Base-by-base conservation (phyloP, 768 basidiomycete genomes). In the Rhizopogon vulgaris region DNA sequence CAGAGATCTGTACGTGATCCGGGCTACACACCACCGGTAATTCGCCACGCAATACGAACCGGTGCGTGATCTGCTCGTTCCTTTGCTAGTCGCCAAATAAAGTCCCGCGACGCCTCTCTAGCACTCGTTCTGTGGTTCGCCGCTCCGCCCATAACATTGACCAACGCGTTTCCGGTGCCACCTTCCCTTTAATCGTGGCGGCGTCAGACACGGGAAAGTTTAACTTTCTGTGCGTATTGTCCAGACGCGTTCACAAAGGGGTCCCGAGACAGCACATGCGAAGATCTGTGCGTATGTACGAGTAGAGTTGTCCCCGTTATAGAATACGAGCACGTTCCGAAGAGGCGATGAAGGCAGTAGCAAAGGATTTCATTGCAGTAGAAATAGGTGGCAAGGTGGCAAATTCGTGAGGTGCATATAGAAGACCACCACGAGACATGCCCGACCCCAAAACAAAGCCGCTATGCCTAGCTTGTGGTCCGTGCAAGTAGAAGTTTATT, bases 71-170 rank as follows among this genome's bases (percentile, higher is more conserved):
- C 74, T 60, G 66, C 74, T 82, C 78, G 38, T 57, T 69, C 65
- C 48, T 58, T 15, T 18, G 41, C 5, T 15, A 48, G 51, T 58
- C 57, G 57, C 22, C 59, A 59, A 51, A 57, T 55, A 52, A 60
- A 68, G 22, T 46, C 39, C 78, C 73, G 70, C 73, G 80, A 76
- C 72, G 74, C 71, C 55, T 75, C 76, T 82, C 81, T 82, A 25
- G 66, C 56, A 52, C 52, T 39, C 58, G 9, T 22, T 59, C 54
- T 55, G 52, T 39, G 46, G 42, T 10, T 18, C 57, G 32, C 27
- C 39, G 36, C 48, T 43, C 25, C n/a, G 25, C 52, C 45, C 57
- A 60, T 59, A 56, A 32, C 41, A 60, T 60, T 66, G 65, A 68
- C 66, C 71, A 65, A 61, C 71, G 66, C 70, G 64, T 72, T 77